Percentiles rank a stretch among this genome's conserved stretches.
These are phyloP conservation scores for Gossypium raimondii DNA, from an alignment of 345 rosid genomes.

Conservation along the genomic window DNA sequence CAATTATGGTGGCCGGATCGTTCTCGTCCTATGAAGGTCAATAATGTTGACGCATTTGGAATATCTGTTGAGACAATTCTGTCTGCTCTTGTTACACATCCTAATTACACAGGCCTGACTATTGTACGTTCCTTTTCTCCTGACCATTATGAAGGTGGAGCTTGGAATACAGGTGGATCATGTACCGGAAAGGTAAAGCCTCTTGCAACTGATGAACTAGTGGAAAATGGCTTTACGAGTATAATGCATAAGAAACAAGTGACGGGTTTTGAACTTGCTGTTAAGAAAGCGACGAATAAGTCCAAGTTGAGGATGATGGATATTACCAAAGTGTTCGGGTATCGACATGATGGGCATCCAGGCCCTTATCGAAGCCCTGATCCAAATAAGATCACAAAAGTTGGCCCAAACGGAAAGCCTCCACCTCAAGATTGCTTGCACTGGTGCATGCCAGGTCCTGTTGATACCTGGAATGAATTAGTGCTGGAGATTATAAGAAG, in stretches of 20 bases:
- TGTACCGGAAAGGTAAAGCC: constrained; percentile 90
- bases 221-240: constrained; percentile 71
- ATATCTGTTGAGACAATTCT: constrained; percentile 81
- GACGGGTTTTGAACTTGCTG: constrained; percentile 49
- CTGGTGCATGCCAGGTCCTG: constrained; percentile 99
- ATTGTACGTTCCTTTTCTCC: constrained; percentile 86
- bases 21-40: constrained; percentile 65
- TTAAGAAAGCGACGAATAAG: constrained; percentile 35
- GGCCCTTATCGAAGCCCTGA: constrained; percentile 87
- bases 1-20: constrained; percentile 91
- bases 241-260: constrained; percentile 83
- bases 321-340: constrained; percentile 69
- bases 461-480: constrained; percentile 92
- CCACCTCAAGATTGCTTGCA: constrained; percentile 97
- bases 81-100: constrained; percentile 59
- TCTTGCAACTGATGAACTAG: constrained; percentile 51
- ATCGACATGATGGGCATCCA: constrained; percentile 96
- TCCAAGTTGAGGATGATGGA: constrained; percentile 77
- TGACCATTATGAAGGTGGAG: constrained; percentile 96
- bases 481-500: constrained; percentile 74
- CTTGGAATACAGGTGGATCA: constrained; percentile 98
- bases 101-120: constrained; percentile 73
- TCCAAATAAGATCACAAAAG: constrained; percentile 78
- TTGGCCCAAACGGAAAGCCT: constrained; percentile 78
- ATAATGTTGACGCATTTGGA: constrained; percentile 79